These are phyloP conservation scores for Jamesozyma gamospora DNA, from an alignment of 805 yeast genomes.

Conservation along the genomic window DNA sequence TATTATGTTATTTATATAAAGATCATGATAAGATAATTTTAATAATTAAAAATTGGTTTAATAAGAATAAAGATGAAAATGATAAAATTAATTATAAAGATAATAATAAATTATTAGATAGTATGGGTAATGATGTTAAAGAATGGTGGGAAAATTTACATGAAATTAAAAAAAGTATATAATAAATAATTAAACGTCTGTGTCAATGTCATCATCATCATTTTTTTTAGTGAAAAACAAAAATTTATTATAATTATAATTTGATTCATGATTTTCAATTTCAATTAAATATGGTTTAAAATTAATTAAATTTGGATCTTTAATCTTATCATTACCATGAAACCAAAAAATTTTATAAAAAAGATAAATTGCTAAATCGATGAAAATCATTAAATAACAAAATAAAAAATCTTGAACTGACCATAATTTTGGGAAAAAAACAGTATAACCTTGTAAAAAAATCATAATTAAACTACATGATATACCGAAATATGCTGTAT, in stretches of 20 bases:
- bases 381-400: constrained; percentile 62
- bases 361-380: constrained; percentile 38
- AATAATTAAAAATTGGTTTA: constrained; percentile 26
- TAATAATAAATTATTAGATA: constrained; percentile 9
- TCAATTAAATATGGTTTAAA: constrained; percentile 44
- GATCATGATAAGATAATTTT: constrained; percentile 11
- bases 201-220: no score
- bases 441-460: constrained; percentile 57
- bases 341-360: constrained; percentile 40
- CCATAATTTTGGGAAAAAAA: constrained; percentile 63
- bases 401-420: constrained; percentile 50
- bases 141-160: constrained; percentile 17
- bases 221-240: constrained; percentile 4
- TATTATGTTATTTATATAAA: constrained; percentile 23
- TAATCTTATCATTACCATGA: constrained; percentile 37
- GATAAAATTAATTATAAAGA: neutral
- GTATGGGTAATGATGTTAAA: constrained; percentile 17
- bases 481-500: constrained; percentile 41
- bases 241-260: constrained; percentile 16
- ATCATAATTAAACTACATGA: constrained; percentile 41
- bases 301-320: constrained; percentile 41
- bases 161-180: neutral
- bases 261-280: constrained; percentile 47
- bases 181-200: no score
- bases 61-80: constrained; percentile 4